phyloP scores from a whole-genome alignment of 495 filamentous ascomycete genomes.

The Terfezia claveryi region DNA sequence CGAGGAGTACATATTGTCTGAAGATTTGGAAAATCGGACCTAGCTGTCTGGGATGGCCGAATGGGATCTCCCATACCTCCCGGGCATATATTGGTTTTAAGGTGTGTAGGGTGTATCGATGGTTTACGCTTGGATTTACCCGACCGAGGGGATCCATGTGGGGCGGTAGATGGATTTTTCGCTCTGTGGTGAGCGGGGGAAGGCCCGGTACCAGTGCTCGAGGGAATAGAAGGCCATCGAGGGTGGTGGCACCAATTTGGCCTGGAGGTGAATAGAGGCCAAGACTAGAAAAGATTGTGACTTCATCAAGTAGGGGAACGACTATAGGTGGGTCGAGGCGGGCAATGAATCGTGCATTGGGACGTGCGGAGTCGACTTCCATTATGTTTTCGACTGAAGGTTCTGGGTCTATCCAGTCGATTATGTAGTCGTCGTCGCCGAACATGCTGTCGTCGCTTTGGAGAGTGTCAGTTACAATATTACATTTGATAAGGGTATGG shows the following conservation, averaged over 20 bases:
- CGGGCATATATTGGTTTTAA: constrained; percentile 48
- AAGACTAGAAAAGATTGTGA: constrained; percentile 49
- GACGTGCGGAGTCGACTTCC: constrained; percentile 20
- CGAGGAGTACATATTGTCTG: constrained; percentile 52
- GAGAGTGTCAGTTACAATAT: constrained; percentile 3
- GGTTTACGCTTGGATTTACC: constrained; percentile 23
- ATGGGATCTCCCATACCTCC: constrained; percentile 48
- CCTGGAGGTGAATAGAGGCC: constrained; percentile 30
- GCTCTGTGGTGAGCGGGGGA: constrained; percentile 3
- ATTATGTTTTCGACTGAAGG: constrained; percentile 24
- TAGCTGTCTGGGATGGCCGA: constrained; percentile 71
- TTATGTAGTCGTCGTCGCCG: constrained; percentile 21
- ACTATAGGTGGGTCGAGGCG: constrained; percentile 66
- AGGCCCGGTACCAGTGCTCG: constrained; percentile 17
- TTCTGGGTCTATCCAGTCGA: constrained; percentile 41
- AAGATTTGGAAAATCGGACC: constrained; percentile 47
- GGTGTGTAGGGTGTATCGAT: constrained; percentile 48
- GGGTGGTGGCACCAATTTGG: constrained; percentile 20
- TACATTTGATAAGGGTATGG: constrained; percentile 1
- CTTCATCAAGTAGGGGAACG: constrained; percentile 42
- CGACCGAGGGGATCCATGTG: constrained; percentile 14
- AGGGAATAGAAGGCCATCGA: constrained; percentile 22
- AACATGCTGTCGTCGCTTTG: constrained; percentile 24
- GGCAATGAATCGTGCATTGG: constrained; percentile 62
- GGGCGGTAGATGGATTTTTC: constrained; percentile 10